Evolutionary conservation across 371 early-diverging fungal species (phyloP), one percentile per base, ranked within the genome.

Genomic region (Mortierella sp.): DNA sequence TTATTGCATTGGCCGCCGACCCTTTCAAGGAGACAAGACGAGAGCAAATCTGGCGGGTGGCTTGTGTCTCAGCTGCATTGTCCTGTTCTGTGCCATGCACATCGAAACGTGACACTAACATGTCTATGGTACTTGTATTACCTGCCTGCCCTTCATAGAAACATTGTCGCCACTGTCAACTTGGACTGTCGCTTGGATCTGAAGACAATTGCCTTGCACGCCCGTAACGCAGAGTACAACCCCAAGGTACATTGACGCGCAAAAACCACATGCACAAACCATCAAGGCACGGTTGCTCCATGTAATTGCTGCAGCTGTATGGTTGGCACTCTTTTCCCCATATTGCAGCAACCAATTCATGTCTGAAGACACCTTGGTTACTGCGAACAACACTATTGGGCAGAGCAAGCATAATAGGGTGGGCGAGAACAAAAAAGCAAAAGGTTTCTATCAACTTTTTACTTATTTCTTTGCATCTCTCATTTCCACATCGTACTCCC

Each of bases 141-240:
- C 54, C 54, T 6, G 2, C 6, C 26, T 21, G 6, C 31, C 59
- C 76, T 73, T 40, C 43, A 72, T 88, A 94, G 95, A 91, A 99
- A 99, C 88, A 99, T 99, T 84, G 99, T 99, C 37, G 99, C 99
- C 37, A 99, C 99, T 31, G 99, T 99, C 82, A 99, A 99, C 90
- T 92, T 99, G 87, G 99, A 99, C 89, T 98, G 98, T 92, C 96
- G 98, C 77, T 94, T 99, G 82, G 99, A 99, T 89, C 89, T 99
- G 74, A 99, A 99, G 92, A 98, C 98, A 34, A 99, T 99, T 89
- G 99, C 99, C 54, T 93, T 99, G 72, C 99, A 99, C 82, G 99
- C 99, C 34, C 96, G 99, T 86, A 99, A 99, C 91, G 99, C 99
- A 80, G 99, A 99, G 91, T 99, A 99, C 93, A 99, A 99, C 91